A percentile compares a stretch with the other conserved stretches of the same genome.
These are phyloP conservation scores for Fraxinus sp. DNA, from an alignment of 305 asterid genomes.

Conservation along the genomic window DNA sequence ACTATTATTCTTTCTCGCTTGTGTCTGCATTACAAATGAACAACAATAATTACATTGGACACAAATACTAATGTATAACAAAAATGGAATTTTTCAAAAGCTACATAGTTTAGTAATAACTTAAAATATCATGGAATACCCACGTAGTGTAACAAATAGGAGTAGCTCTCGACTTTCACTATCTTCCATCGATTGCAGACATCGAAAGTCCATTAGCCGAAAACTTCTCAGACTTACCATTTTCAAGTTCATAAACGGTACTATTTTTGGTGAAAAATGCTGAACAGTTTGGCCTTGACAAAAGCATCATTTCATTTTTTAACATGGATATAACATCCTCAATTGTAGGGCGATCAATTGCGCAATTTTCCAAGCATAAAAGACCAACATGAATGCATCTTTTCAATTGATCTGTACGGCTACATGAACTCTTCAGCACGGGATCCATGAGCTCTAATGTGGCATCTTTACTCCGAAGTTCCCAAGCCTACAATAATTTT, in stretches of 20 bases:
- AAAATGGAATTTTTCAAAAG: too few relatives aligned
- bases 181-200: not conserved
- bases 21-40: too few relatives aligned
- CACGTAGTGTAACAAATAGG: not conserved
- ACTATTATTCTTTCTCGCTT: too few relatives aligned
- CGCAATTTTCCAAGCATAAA: slow-evolving; percentile 54
- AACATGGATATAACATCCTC: slow-evolving; percentile 48
- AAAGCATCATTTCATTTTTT: slow-evolving; percentile 23
- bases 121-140: too few relatives aligned
- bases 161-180: not conserved
- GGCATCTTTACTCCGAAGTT: slow-evolving; percentile 39
- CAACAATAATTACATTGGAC: not conserved
- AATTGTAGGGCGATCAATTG: slow-evolving; percentile 54
- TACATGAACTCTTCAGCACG: slow-evolving; percentile 27
- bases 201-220: not conserved
- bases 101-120: not conserved
- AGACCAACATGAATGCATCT: slow-evolving; percentile 53
- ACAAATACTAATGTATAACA: too few relatives aligned
- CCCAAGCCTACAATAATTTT: slow-evolving; percentile 50
- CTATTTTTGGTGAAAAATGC: slow-evolving; percentile 35
- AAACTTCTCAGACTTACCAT: not conserved
- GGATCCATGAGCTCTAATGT: slow-evolving; percentile 50
- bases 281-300: slow-evolving; percentile 43
- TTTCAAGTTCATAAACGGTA: not conserved
- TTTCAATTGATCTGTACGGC: slow-evolving; percentile 20